These are phyloP conservation scores for Anastatica hierochuntica DNA, from an alignment of 345 rosid genomes.

Conservation along the genomic window DNA sequence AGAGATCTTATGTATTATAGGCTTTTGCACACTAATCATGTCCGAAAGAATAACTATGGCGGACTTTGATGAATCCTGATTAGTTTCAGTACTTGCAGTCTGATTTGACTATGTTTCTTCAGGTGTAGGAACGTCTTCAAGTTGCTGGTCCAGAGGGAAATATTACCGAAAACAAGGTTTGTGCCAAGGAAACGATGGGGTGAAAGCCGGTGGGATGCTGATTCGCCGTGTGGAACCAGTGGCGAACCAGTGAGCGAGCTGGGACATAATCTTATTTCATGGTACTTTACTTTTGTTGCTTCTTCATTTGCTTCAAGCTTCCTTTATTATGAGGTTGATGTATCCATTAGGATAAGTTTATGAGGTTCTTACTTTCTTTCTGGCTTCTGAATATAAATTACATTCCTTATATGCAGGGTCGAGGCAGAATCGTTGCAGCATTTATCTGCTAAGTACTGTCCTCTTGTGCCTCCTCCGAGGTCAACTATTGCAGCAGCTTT, in stretches of 20 bases:
- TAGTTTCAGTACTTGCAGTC: not conserved
- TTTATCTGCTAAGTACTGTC: slow-evolving; percentile 80
- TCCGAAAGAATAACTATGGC: not conserved
- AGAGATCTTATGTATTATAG: slow-evolving; percentile 10
- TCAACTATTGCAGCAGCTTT: slow-evolving; percentile 98
- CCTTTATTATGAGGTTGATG: not conserved
- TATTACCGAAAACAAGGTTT: slow-evolving; percentile 49
- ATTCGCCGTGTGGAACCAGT: slow-evolving; percentile 26
- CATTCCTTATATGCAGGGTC: slow-evolving; percentile 37
- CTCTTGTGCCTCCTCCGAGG: slow-evolving; percentile 87
- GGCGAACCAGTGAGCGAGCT: slow-evolving; percentile 46
- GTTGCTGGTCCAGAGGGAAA: slow-evolving; percentile 64
- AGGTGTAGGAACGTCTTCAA: slow-evolving; percentile 50
- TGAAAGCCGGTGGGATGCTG: slow-evolving; percentile 30
- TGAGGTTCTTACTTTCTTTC: not conserved
- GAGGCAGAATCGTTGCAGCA: slow-evolving; percentile 77
- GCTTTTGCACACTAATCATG: not conserved
- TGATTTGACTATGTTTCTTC: slow-evolving; percentile 16
- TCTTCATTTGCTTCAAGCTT: not conserved
- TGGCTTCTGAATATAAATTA: not conserved
- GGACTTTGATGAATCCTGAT: not conserved
- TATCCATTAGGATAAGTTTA: not conserved
- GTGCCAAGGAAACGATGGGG: slow-evolving; percentile 58
- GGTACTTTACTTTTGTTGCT: slow-evolving; percentile 31
- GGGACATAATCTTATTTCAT: slow-evolving; percentile 61